These are phyloP conservation scores for Diaporthe sp. DNA, from an alignment of 2,329 filamentous ascomycete genomes.

Conservation along the genomic window DNA sequence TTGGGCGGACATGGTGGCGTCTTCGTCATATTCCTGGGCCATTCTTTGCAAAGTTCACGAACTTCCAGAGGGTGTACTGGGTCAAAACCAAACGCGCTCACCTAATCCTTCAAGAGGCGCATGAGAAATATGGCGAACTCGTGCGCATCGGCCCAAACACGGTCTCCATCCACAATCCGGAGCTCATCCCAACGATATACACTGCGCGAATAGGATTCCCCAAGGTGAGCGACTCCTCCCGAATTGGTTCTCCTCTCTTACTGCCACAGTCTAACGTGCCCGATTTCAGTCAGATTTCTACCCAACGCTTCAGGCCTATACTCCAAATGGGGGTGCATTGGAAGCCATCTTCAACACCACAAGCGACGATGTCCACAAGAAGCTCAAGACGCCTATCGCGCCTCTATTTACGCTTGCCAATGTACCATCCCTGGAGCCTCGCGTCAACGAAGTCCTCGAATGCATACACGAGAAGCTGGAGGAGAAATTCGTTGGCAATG, in stretches of 20 bases:
- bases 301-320: slow-evolving; percentile 39
- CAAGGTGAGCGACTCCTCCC: slow-evolving; percentile 33
- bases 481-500: slow-evolving; percentile 29
- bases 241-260: not conserved
- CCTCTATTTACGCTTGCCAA: slow-evolving; percentile 40
- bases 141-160: slow-evolving; percentile 61
- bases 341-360: slow-evolving; percentile 45
- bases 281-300: slow-evolving; percentile 42
- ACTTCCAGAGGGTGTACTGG: slow-evolving; percentile 37
- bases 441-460: slow-evolving; percentile 39
- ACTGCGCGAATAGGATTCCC: slow-evolving; percentile 38
- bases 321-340: slow-evolving; percentile 34
- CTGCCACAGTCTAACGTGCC: not conserved
- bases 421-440: slow-evolving; percentile 37
- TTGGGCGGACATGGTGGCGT: slow-evolving; percentile 32
- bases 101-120: slow-evolving; percentile 42
- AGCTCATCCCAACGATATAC: slow-evolving; percentile 37
- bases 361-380: slow-evolving; percentile 44
- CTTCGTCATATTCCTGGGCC: slow-evolving; percentile 40
- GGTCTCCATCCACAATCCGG: slow-evolving; percentile 56
- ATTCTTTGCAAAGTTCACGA: slow-evolving; percentile 36
- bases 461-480: slow-evolving; percentile 38
- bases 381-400: slow-evolving; percentile 42
- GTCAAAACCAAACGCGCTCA: slow-evolving; percentile 38
- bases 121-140: slow-evolving; percentile 56